A percentile compares a stretch with the other conserved stretches of the same genome.
Evolutionary conservation across 2,329 filamentous ascomycete genomes (phyloP).

Genomic region (Aspergillus fumigatiaffinis): DNA sequence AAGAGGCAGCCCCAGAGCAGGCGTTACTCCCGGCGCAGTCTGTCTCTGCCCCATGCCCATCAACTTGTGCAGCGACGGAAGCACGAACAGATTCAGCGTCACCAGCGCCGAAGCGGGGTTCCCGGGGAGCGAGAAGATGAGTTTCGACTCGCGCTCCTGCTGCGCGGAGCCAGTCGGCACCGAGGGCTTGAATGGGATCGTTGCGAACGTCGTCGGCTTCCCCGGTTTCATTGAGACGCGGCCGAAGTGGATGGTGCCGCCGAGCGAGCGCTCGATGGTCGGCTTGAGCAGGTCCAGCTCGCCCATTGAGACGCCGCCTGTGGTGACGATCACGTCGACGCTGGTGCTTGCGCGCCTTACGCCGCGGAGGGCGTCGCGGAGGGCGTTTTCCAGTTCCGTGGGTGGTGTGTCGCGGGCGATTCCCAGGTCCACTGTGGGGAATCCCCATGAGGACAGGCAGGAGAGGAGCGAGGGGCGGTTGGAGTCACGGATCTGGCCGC

Average conservation of each 20-base stretch:
- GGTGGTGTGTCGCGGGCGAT: conserved; percentile 62
- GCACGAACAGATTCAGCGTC: conserved; percentile 88
- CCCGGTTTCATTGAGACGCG: conserved; percentile 97
- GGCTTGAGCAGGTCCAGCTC: conserved; percentile 96
- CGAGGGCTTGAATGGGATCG: conserved; percentile 60
- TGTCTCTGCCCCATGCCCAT: conserved; percentile 54
- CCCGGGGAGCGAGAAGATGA: conserved; percentile 85
- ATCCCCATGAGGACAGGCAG: conserved; percentile 69
- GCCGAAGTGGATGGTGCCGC: conserved; percentile 93
- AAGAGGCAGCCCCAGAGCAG: conserved; percentile 64
- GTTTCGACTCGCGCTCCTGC: conserved; percentile 58
- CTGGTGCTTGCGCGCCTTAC: conserved; percentile 37
- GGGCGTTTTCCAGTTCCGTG: conserved; percentile 68
- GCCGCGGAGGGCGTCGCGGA: conserved; percentile 68
- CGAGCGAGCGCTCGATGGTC: conserved; percentile 83
- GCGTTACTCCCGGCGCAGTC: conserved; percentile 39
- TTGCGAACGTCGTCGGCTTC: conserved; percentile 96
- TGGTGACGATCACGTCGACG: conserved; percentile 82
- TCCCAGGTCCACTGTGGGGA: conserved; percentile 76
- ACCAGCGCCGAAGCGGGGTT: conserved; percentile 93
- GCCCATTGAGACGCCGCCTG: conserved; percentile 95
- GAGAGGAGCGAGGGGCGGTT: conserved; percentile 86
- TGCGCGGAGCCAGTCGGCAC: conserved; percentile 39
- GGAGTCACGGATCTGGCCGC: conserved; percentile 88
- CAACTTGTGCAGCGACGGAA: conserved; percentile 77